These are phyloP conservation scores for Acidiella bohemica DNA, from an alignment of 495 filamentous ascomycete species.

Conservation along the genomic window DNA sequence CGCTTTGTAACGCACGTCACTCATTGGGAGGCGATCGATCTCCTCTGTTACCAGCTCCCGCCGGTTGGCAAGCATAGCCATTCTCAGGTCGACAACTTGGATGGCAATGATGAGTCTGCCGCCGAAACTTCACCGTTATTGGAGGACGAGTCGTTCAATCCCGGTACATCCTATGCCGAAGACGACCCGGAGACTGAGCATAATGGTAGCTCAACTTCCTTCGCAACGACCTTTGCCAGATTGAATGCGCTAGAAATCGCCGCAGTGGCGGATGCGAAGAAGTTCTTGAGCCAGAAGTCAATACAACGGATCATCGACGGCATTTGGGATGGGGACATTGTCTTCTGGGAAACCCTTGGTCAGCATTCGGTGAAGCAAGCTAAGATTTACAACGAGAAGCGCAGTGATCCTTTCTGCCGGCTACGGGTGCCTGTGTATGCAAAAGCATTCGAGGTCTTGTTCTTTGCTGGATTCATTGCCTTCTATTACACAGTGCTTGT, in stretches of 20 bases:
- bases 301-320: conserved; percentile 80
- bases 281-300: conserved; percentile 71
- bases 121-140: conserved; percentile 18
- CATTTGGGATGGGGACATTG: conserved; percentile 78
- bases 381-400: conserved; percentile 62
- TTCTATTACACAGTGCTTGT: conserved; percentile 80
- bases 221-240: conserved; percentile 48
- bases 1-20: conserved; percentile 68
- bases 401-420: conserved; percentile 69
- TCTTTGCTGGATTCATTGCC: conserved; percentile 67
- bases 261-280: conserved; percentile 75
- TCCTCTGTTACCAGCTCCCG: conserved; percentile 68
- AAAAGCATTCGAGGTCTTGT: conserved; percentile 76
- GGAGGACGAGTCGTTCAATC: background rate
- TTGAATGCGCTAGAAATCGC: conserved; percentile 86
- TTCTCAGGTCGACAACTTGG: background rate
- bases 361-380: conserved; percentile 67
- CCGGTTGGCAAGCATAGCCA: conserved; percentile 12
- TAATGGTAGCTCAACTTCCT: background rate
- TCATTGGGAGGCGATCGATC: conserved; percentile 69
- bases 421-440: conserved; percentile 84
- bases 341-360: conserved; percentile 77
- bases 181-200: background rate
- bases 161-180: conserved; percentile 5
- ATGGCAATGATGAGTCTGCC: conserved; percentile 1